Base-by-base conservation (phyloP, 2,329 filamentous ascomycete species). In the Fusarium veterinarium region DNA sequence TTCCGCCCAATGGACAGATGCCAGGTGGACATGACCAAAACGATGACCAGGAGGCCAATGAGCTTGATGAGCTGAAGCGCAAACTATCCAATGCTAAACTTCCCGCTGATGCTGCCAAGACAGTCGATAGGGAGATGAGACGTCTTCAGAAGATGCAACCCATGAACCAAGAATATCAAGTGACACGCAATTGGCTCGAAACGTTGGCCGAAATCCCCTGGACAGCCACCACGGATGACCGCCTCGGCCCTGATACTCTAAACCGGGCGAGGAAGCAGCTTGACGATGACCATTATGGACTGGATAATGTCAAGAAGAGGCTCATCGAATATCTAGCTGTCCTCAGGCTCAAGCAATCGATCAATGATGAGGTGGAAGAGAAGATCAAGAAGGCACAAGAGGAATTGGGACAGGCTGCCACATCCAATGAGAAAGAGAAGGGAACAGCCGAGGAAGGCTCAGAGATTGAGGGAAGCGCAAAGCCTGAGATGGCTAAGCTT, bases 261-360 rank as follows among this genome's bases (percentile, higher is more conserved):
- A 87, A 89, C 65, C 89, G 88, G 75, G 96, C 96, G 11, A 91
- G 94, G 60, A 93, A 95, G 83, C 96, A 98, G 81, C 88, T 99
- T 10, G 95, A 99, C 77, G 92, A 97, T 72, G 96, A 99, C 79
- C 96, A 99, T 81, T 98, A 98, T 76, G 96, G 96, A 1, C 86
- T 99, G 19, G 95, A 98, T 69, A 97, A 95, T 82, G 95, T 99
- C 79, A 99, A 99, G 89, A 98, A 97, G 87, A 89, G 96, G 46
- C 83, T 99, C 28, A 88, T 99, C 9, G 97, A 98, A 81, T 99
- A 99, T 79, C 87, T 99, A 46, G 97, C 96, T 5, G 96, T 99
- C n/a, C 86, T 99, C 58, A 93, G 96, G 75, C 87, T 99, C 63
- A 99, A 98, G 86, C 95, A 98, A 80, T 91, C 93, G 28, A 91